phyloP scores from a whole-genome alignment of 2,329 filamentous ascomycete genomes.

The Fusarium algeriense region DNA sequence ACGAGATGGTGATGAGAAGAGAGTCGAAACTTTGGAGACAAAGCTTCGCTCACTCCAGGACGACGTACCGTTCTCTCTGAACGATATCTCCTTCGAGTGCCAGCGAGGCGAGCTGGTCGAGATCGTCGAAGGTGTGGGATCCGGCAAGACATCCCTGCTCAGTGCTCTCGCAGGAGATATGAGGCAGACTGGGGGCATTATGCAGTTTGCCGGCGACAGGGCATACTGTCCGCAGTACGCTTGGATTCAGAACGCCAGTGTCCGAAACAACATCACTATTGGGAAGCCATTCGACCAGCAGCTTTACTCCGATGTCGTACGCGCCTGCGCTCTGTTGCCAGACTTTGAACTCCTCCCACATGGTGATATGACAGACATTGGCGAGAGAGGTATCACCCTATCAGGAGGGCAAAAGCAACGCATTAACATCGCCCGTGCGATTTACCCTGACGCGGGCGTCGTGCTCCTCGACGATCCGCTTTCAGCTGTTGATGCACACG shows the following conservation, averaged over 20 bases:
- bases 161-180: background rate
- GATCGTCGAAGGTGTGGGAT: slow-evolving; percentile 1
- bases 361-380: background rate
- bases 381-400: background rate
- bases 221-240: slow-evolving; percentile 1
- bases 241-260: background rate
- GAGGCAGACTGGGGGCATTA: background rate
- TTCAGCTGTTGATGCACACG: background rate
- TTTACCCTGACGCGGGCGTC: background rate
- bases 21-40: background rate
- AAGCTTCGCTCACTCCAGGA: background rate
- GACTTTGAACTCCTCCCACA: background rate
- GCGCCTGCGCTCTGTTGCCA: background rate
- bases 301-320: background rate
- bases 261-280: background rate
- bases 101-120: background rate
- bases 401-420: slow-evolving; percentile 1
- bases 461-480: slow-evolving; percentile 1
- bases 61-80: background rate
- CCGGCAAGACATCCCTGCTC: background rate
- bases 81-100: background rate
- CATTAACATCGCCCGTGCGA: background rate
- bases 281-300: background rate
- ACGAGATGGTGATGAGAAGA: background rate
- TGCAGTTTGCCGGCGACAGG: background rate